Evolutionary conservation across 2,329 filamentous ascomycete species (phyloP).

Genomic region (Zymoseptoria tritici): DNA sequence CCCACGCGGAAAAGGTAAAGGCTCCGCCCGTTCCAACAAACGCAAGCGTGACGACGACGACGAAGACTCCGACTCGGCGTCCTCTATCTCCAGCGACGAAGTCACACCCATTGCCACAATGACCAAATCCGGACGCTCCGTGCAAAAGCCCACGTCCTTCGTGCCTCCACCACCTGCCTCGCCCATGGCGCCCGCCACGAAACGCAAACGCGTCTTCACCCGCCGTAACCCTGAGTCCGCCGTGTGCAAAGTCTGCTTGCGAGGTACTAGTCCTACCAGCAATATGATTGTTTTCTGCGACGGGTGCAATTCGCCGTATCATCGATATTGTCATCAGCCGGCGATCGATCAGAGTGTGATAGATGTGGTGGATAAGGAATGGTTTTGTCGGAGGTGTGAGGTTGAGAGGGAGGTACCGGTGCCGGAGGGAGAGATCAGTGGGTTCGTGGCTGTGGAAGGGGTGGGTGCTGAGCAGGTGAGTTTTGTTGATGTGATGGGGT

Average conservation of each 20-base stretch:
- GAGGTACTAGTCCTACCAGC: conserved; percentile 61
- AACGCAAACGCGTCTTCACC: conserved; percentile 52
- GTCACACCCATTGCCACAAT: conserved; percentile 54
- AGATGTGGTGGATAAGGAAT: conserved; percentile 57
- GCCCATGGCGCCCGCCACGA: conserved; percentile 35
- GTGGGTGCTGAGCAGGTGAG: conserved; percentile 38
- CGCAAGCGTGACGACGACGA: conserved; percentile 30
- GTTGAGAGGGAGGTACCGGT: conserved; percentile 39
- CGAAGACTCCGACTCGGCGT: conserved; percentile 30
- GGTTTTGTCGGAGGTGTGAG: conserved; percentile 62
- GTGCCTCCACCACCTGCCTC: conserved; percentile 49
- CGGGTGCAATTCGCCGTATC: conserved; percentile 70
- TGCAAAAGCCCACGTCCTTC: conserved; percentile 59
- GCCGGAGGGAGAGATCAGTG: conserved; percentile 34
- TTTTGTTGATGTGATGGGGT: neutral
- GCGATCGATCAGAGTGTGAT: conserved; percentile 64
- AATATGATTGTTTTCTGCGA: conserved; percentile 85
- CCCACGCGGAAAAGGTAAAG: conserved; percentile 26
- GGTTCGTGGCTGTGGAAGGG: conserved; percentile 33
- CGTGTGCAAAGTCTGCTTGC: conserved; percentile 64
- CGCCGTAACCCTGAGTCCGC: conserved; percentile 47
- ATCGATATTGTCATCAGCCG: conserved; percentile 74
- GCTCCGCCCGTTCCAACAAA: conserved; percentile 28
- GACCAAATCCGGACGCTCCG: conserved; percentile 68
- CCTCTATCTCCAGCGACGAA: conserved; percentile 25